Conservation (phyloP, 2,329 filamentous ascomycete genomes). For the Ascosphaera acerosa region DNA sequence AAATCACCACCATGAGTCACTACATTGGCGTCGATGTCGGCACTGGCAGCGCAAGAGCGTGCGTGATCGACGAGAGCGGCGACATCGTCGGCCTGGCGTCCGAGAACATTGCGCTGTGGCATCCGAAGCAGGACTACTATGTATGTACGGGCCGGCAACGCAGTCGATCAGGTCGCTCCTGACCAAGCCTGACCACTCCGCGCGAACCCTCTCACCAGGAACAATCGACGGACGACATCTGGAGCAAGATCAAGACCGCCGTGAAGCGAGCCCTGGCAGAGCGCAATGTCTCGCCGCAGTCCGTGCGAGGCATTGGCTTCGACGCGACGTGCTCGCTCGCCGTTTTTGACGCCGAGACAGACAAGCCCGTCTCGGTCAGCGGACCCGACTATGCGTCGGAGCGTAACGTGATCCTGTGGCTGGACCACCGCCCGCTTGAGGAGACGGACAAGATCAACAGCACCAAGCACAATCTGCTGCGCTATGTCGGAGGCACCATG, state of each 20-base stretch:
- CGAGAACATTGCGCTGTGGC: slow-evolving; percentile 57
- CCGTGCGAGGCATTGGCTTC: slow-evolving; percentile 78
- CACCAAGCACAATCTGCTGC: slow-evolving; percentile 73
- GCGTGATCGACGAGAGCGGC: slow-evolving; percentile 76
- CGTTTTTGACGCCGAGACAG: slow-evolving; percentile 69
- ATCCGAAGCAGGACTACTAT: slow-evolving; percentile 50
- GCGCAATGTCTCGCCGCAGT: slow-evolving; percentile 48
- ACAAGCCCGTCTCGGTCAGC: slow-evolving; percentile 77
- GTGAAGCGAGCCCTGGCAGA: slow-evolving; percentile 63
- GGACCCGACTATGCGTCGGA: slow-evolving; percentile 71
- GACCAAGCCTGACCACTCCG: no score
- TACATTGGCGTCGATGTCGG: slow-evolving; percentile 86
- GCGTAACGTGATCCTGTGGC: slow-evolving; percentile 89
- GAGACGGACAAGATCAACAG: slow-evolving; percentile 88
- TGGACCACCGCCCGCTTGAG: slow-evolving; percentile 75
- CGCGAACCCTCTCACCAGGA: no score
- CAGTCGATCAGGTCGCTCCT: no score
- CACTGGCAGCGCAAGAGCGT: slow-evolving; percentile 82
- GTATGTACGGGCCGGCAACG: slow-evolving; percentile 19
- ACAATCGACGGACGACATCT: slow-evolving; percentile 95
- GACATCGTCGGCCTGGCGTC: slow-evolving; percentile 55
- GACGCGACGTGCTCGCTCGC: slow-evolving; percentile 95
- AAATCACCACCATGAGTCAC: slow-evolving; percentile 30
- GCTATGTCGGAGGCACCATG: slow-evolving; percentile 95
- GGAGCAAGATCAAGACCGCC: slow-evolving; percentile 76